Base-by-base conservation (phyloP, 2,329 filamentous ascomycete genomes). In the Epichloe hybrida region DNA sequence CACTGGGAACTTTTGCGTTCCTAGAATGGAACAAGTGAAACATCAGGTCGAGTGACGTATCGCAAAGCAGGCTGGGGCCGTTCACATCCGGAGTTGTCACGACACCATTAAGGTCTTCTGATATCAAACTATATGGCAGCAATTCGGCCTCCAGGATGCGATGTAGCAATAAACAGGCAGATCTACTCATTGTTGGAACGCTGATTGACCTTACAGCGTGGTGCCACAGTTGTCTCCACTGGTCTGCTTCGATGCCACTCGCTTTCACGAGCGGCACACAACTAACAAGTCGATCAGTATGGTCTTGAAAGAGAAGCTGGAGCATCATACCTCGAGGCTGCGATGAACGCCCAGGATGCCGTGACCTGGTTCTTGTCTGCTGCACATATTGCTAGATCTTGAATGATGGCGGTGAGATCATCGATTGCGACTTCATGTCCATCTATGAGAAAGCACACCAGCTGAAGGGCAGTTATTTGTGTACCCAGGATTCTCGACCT, bases 271-370 rank as follows among this genome's bases (percentile, higher is more conserved):
- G 58, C 13, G 54, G 50, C 11, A 61, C 62, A 42, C 64, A 71
- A 50, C 69, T 71, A 46, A n/a, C 20, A 8, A 42, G 35, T 20
- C 12, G 23, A 46, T 66, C 37, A 67, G 59, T 35, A 27, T 35
- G 13, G 44, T 13, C 8, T 7, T 3, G 36, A 34, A 53, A 31
- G 31, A 34, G 46, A 44, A 39, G 38, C 12, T 1, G 41, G 31
- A 13, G 4, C 3, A 23, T 50, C 75, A 62, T 70, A 90, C 88
- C 86, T 87, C 55, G 87, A 74, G 61, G 88, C 80, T n/a, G 83
- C 84, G 49, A 96, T 65, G 71, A 95, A 80, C 17, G 88, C 84
- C 93, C 93, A 98, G 0, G 83, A 87, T 7, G 83, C 78, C 40
- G 83, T 70, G 8, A 67, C 65, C 13, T 70, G 68, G 56, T 84